These are phyloP conservation scores for Pseudonectria foliicola DNA, from an alignment of 2,329 filamentous ascomycete species.

Conservation along the genomic window DNA sequence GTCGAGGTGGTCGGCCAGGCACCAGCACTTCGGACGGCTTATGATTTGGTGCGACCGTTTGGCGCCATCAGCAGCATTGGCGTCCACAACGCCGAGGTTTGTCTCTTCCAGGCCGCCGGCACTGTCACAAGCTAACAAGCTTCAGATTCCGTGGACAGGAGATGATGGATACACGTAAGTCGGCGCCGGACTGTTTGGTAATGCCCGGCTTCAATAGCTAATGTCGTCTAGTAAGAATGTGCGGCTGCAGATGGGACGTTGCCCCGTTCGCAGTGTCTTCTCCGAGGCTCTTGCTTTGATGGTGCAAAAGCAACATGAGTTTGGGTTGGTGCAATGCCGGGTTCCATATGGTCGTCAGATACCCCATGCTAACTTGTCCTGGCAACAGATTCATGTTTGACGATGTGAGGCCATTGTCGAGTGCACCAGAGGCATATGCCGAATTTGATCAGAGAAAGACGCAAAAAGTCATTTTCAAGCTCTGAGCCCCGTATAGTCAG, in stretches of 20 bases:
- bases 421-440: conserved; percentile 62
- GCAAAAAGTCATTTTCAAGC: conserved; percentile 66
- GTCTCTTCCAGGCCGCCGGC: conserved; percentile 6
- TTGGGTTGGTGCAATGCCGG: conserved; percentile 45
- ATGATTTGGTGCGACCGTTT: conserved; percentile 64
- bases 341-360: neutral
- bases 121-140: conserved; percentile 2
- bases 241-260: conserved; percentile 67
- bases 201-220: conserved; percentile 11
- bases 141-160: conserved; percentile 58
- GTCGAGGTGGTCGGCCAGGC: conserved; percentile 71
- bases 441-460: conserved; percentile 67
- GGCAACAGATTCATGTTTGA: conserved; percentile 66
- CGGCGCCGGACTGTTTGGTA: too few relatives aligned
- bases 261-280: conserved; percentile 66
- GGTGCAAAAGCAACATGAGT: conserved; percentile 57
- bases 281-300: conserved; percentile 57
- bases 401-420: conserved; percentile 61
- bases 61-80: conserved; percentile 69
- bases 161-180: conserved; percentile 53
- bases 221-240: conserved; percentile 55
- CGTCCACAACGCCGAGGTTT: conserved; percentile 66
- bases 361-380: conserved; percentile 10
- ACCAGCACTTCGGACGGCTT: conserved; percentile 62
- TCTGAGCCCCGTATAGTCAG: conserved; percentile 21